A percentile compares a stretch with the other conserved stretches of the same genome.
These are phyloP conservation scores for Symbiodinium pilosum DNA, from an alignment of 73 alveolate species.

Conservation along the genomic window DNA sequence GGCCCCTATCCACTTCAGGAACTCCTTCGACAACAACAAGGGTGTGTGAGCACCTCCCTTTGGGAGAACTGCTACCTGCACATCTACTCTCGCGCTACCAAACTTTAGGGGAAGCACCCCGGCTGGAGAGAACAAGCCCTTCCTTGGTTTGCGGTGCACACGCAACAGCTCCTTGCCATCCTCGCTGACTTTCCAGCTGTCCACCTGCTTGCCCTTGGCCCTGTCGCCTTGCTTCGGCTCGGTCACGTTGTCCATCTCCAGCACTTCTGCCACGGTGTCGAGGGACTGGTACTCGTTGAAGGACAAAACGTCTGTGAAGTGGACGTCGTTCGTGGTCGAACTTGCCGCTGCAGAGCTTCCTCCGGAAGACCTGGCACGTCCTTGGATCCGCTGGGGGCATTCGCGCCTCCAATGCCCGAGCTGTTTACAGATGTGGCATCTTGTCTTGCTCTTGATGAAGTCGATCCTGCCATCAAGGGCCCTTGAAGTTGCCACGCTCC, in stretches of 20 bases:
- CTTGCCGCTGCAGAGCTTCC: too few species aligned
- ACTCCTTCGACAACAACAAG: background rate
- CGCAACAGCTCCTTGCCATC: background rate
- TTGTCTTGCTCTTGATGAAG: background rate
- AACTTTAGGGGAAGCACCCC: background rate
- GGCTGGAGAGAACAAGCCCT: background rate
- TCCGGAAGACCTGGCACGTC: background rate
- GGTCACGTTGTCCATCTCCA: background rate
- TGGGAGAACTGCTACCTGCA: background rate
- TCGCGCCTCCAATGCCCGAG: conserved; percentile 43
- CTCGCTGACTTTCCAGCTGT: background rate
- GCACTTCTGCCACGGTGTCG: background rate
- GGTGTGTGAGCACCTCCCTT: background rate
- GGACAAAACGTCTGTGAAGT: background rate
- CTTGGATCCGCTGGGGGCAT: background rate
- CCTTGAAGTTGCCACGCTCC: background rate
- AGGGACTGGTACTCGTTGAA: background rate
- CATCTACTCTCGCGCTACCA: background rate
- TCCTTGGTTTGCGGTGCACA: background rate
- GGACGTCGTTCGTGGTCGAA: background rate
- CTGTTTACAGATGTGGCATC: conserved; percentile 3
- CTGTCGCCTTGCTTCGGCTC: too few species aligned
- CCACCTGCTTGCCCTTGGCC: background rate
- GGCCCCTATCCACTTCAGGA: background rate
- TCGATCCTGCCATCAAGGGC: background rate